A percentile compares a stretch with the other conserved stretches of the same genome.
Conservation (phyloP, 148 eudicot genomes). For the Heliamphora exappendiculata region DNA sequence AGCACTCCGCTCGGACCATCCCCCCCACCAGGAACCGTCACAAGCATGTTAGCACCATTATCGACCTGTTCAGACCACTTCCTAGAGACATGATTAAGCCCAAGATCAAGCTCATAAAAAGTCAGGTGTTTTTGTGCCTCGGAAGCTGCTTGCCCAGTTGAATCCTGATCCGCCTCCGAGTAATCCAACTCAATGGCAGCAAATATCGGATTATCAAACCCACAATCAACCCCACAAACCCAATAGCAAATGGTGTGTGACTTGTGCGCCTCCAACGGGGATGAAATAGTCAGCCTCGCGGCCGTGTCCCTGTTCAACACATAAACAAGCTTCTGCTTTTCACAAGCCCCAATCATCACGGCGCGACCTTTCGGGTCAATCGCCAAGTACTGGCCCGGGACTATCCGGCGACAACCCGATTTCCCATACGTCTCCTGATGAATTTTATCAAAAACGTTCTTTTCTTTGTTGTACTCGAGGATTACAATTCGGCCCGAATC, state of each 20-base stretch:
- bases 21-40: conserved; percentile 94
- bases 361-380: conserved; percentile 94
- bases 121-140: conserved; percentile 93
- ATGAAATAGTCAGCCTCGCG: conserved; percentile 83
- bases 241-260: conserved; percentile 71
- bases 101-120: conserved; percentile 92
- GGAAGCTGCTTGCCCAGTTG: conserved; percentile 70
- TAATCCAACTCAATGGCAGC: conserved; percentile 98
- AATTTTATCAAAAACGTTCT: conserved; percentile 67
- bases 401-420: conserved; percentile 85
- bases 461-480: conserved; percentile 70
- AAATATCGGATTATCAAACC: conserved; percentile 93
- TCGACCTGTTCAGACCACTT: conserved; percentile 95
- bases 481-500: conserved; percentile 92
- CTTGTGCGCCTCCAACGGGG: conserved; percentile 96
- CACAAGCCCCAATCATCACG: conserved; percentile 92
- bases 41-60: conserved; percentile 96
- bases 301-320: conserved; percentile 87
- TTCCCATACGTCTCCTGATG: conserved; percentile 95
- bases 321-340: conserved; percentile 94
- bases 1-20: conserved; percentile 98
- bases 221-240: conserved; percentile 89
- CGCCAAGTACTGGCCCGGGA: conserved; percentile 86
- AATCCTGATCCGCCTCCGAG: conserved; percentile 86
- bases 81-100: conserved; percentile 96